Evolutionary conservation across 2,329 filamentous ascomycete genomes (phyloP).

Genomic region (Colletotrichum camelliae): DNA sequence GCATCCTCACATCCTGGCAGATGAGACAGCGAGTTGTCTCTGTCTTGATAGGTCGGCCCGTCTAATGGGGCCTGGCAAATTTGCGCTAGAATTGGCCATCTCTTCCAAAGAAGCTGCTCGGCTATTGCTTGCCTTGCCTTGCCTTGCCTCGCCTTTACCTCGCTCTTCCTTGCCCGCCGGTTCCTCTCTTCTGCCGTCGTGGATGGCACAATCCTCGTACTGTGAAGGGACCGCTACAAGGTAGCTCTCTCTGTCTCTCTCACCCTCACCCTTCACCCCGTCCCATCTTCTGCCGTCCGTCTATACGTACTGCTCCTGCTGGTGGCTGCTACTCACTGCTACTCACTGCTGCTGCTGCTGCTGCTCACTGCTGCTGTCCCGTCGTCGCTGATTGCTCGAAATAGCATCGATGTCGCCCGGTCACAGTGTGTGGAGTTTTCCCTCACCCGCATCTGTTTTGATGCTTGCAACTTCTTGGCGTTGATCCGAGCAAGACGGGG

Average conservation of each 20-base stretch:
- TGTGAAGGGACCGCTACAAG: not conserved
- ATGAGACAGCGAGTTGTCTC: conserved; percentile 22
- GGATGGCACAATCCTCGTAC: not conserved
- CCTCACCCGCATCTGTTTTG: conserved; percentile 23
- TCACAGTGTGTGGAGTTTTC: conserved; percentile 22
- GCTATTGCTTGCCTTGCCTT: conserved; percentile 3
- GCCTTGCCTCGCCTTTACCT: not conserved
- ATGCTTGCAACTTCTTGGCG: conserved; percentile 23
- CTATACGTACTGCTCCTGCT: not conserved
- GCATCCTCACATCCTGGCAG: conserved; percentile 21
- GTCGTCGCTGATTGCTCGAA: conserved; percentile 16
- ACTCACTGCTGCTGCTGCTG: not conserved
- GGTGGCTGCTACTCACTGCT: not conserved
- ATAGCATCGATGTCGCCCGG: conserved; percentile 21
- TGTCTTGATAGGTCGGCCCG: conserved; percentile 24
- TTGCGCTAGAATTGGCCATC: conserved; percentile 19
- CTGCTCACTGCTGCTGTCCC: not conserved
- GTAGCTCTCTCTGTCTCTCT: not conserved
- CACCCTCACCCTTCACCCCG: not conserved
- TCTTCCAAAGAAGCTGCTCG: conserved; percentile 10
- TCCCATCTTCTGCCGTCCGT: not conserved
- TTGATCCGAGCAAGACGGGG: conserved; percentile 23
- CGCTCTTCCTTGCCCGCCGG: not conserved
- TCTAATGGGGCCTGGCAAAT: conserved; percentile 21
- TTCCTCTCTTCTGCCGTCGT: not conserved